Percentiles rank a stretch among this genome's conserved stretches.
Conservation (phyloP, 2,329 filamentous ascomycete species). For the Phyllosticta ampelicida region DNA sequence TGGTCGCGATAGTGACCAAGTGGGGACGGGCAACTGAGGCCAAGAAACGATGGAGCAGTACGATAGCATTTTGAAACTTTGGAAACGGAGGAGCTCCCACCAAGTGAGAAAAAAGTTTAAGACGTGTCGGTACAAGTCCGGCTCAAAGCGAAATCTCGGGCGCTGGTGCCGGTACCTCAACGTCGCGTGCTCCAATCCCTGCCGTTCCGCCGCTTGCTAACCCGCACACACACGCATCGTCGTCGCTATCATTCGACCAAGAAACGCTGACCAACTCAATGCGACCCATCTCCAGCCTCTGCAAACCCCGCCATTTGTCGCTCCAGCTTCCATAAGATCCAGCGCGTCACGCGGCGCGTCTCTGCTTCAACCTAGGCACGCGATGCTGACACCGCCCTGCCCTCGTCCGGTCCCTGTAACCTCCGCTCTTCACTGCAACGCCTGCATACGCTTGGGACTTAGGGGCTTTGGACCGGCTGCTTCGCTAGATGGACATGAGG, state of each 20-base stretch:
- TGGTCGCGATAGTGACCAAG: background rate
- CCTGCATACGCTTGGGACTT: too few species aligned
- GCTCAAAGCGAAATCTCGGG: background rate
- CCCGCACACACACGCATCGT: background rate
- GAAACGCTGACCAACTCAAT: background rate
- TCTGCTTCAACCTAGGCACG: background rate
- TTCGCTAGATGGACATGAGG: too few species aligned
- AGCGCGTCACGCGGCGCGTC: background rate
- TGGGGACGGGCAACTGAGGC: background rate
- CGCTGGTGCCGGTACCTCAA: background rate
- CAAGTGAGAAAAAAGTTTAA: slow-evolving; percentile 8
- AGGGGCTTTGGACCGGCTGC: too few species aligned
- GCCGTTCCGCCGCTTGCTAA: background rate
- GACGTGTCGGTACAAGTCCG: background rate
- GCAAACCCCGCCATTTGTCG: background rate
- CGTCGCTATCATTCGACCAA: background rate
- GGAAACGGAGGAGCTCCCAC: slow-evolving; percentile 3
- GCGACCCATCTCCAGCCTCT: background rate
- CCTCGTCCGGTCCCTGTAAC: background rate
- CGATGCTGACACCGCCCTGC: background rate
- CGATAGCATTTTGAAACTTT: slow-evolving; percentile 11
- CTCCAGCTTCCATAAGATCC: background rate
- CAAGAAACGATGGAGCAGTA: slow-evolving; percentile 1
- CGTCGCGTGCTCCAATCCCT: background rate
- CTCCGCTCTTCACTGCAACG: background rate